Evolutionary conservation across 805 yeast species (phyloP), one percentile per base, ranked within the genome.

Genomic region (Metschnikowia arizonensis): DNA sequence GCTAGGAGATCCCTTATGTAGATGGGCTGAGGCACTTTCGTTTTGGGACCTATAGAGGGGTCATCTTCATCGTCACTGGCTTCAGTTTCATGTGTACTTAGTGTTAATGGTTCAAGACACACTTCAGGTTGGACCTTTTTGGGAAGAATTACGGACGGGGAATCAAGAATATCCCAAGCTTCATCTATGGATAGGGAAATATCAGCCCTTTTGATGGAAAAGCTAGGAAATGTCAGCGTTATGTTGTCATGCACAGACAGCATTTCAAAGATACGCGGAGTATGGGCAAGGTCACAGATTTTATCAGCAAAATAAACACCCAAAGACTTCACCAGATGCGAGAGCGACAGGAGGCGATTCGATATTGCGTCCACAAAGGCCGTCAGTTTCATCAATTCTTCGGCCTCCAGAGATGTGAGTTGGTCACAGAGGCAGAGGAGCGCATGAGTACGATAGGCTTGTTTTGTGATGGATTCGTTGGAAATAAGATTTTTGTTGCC

Each of bases 1-100:
- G 67, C 63, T 4, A 88, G 56, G 17, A 90, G 65, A 49, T 88
- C 96, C 51, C 85, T 82, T 32, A 91, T 63, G 55, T 88, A 91
- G 1, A 87, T 72, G 0, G 88, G 89, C 1, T 66, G 61, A 0
- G 72, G 58, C 0, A 78, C 67, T 4, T 59, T 64, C 2, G 61
- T 60, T 5, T 60, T 57, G 11, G 64, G 55, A 1, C 64, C 64
- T 3, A 74, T 47, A 0, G 80, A 64, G 0, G 79, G 77, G 50
- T 74, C 80, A 29, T 73, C 78, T 18, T 74, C 83, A 12, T 83
- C 82, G 19, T 79, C 81, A 24, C 50, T 46, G 41, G 45, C 40
- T 11, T 48, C 45, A 8, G 10, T 26, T 15, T 50, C 49, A 40
- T 55, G 50, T 5, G 18, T 53, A 2, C 17, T 17, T 11, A 40